Conservation (phyloP, 352 stramenopile species). For the Phytophthora capsici region DNA sequence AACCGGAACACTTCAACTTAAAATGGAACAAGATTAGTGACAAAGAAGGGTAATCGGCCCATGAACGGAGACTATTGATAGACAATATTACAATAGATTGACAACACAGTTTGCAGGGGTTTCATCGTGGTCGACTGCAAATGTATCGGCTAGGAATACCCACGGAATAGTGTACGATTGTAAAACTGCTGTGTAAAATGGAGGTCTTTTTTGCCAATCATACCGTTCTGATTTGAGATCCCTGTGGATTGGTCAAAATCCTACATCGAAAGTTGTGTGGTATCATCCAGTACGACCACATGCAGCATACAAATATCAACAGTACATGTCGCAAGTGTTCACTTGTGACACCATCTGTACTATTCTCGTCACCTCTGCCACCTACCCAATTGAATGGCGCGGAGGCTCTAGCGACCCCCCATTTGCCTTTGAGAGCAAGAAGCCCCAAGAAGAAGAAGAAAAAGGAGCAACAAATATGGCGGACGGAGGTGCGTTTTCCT, state of each 20-base stretch:
- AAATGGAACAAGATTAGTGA: slow-evolving; percentile 1
- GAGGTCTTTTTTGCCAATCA: slow-evolving; percentile 22
- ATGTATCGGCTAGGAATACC: not conserved
- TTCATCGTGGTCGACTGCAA: not conserved
- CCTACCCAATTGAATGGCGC: slow-evolving; percentile 33
- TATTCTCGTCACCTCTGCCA: too few species aligned
- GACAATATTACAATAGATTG: too few species aligned
- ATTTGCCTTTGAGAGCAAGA: slow-evolving; percentile 46
- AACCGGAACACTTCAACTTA: slow-evolving; percentile 23
- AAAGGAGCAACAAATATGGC: slow-evolving; percentile 44
- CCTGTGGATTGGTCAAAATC: too few species aligned
- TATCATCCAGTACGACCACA: too few species aligned
- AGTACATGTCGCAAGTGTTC: too few species aligned
- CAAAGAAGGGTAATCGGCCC: too few species aligned
- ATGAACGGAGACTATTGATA: slow-evolving; percentile 11
- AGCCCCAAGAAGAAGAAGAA: slow-evolving; percentile 36
- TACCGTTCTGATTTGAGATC: not conserved
- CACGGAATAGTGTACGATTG: too few species aligned
- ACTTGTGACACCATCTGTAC: too few species aligned
- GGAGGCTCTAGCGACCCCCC: slow-evolving; percentile 28
- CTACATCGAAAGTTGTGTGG: too few species aligned
- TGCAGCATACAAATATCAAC: too few species aligned
- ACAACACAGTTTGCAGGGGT: slow-evolving; percentile 3
- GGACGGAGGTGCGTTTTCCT: slow-evolving; percentile 46
- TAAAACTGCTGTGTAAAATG: not conserved